phyloP scores from a whole-genome alignment of 2,329 filamentous ascomycete genomes.

The Venturia nashicola region DNA sequence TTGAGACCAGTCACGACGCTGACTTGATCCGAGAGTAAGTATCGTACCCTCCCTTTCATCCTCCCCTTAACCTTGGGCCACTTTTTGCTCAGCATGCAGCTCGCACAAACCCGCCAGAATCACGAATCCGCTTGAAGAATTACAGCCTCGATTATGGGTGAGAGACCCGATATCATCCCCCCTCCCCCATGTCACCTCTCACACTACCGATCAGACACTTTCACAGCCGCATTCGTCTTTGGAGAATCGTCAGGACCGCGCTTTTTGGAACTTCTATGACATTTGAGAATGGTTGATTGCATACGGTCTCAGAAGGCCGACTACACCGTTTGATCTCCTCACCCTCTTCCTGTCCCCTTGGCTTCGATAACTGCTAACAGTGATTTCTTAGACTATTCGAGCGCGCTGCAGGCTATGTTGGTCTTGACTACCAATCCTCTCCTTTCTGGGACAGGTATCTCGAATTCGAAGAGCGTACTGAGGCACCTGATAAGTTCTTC shows the following conservation, averaged over 20 bases:
- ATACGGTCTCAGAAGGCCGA: conserved; percentile 11
- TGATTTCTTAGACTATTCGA: conserved; percentile 64
- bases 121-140: not conserved
- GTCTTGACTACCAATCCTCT: conserved; percentile 85
- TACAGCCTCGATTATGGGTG: conserved; percentile 4
- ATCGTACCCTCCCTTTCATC: conserved; percentile 20
- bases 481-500: conserved; percentile 74
- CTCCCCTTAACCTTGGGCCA: not conserved
- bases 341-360: conserved; percentile 10
- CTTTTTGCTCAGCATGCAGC: not conserved
- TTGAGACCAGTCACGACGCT: conserved; percentile 89
- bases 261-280: not conserved
- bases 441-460: conserved; percentile 99
- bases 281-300: conserved; percentile 13
- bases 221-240: conserved; percentile 1
- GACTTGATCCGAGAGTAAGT: conserved; percentile 99
- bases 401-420: conserved; percentile 70
- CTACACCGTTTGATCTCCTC: conserved; percentile 10
- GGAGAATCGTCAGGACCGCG: not conserved
- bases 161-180: conserved; percentile 3
- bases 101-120: not conserved
- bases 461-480: conserved; percentile 87
- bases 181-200: conserved; percentile 1
- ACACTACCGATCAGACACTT: conserved; percentile 7
- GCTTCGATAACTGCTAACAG: conserved; percentile 25